Base-by-base conservation (phyloP, 345 rosid genomes). In the Boechera divaricarpa region DNA sequence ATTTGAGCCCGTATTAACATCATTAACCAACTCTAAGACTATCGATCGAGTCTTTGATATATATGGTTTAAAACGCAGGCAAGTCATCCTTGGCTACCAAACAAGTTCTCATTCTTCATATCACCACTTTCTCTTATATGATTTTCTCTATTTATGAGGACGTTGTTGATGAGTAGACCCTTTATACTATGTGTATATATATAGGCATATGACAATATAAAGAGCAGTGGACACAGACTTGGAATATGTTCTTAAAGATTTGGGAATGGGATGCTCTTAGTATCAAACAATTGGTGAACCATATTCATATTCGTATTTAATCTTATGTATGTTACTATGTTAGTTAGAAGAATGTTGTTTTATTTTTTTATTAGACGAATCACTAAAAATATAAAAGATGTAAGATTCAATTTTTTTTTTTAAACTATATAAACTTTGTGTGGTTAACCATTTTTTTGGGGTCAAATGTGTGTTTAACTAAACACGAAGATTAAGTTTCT, bases 21-120 rank as follows among this genome's bases (percentile, higher is more conserved):
- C 21, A 0, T 18, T 18, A 18, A 18, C 21, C 21, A 42, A 39
- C 41, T 63, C 47, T 62, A 24, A 69, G 49, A 70, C 58, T 58
- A 59, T 48, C 18, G 67, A 48, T 44, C 45, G 24, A 74, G 65
- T 48, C 59, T 66, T 49, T 55, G 56, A 68, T 48, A 29, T 7
- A 38, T 21, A 49, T 61, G 57, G 80, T 35, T 33, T 36, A 54
- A 54, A 63, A 54, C 48, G 75, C 75, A 77, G 75, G 80, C 80
- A 77, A 77, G 80, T 77, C 80, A 77, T 77, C 75, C 75, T 77
- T 77, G 80, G 80, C 75, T 77, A 77, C 57, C 70, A 77, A 39
- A 77, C 70, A 44, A 44, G 51, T 69, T 26, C 70, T 69, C 70
- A 33, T 69, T 62, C 80, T 77, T 77, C 80, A 69, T 69, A 29